Evolutionary conservation across 139 green algal species (phyloP).

Genomic region (Zygnema circumcarinatum): DNA sequence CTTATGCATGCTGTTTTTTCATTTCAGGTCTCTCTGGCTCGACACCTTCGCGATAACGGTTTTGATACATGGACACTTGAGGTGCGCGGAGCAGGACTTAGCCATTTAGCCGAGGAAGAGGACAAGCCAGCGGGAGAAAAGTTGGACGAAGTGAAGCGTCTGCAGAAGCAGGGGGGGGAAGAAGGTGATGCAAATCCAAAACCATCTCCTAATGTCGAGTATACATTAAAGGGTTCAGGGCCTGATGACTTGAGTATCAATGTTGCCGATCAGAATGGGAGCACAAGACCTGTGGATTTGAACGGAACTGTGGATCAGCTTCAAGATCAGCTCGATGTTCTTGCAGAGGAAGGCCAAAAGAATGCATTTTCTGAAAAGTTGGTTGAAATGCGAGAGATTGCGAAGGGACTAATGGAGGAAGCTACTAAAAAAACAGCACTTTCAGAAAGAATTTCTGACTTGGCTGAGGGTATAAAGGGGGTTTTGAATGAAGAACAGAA

Average conservation of each 20-base stretch:
- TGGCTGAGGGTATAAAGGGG: not conserved
- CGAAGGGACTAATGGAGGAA: not conserved
- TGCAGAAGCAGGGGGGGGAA: not conserved
- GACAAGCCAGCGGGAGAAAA: not conserved
- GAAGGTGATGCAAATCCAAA: constrained; percentile 14
- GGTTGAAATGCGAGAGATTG: not conserved
- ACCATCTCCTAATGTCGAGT: too few species aligned
- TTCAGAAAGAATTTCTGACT: constrained; percentile 1
- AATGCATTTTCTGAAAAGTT: not conserved
- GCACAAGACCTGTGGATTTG: not conserved
- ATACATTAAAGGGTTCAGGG: not conserved
- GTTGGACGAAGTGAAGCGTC: not conserved
- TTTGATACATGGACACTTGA: constrained; percentile 63
- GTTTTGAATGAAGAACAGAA: not conserved
- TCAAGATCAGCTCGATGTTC: not conserved
- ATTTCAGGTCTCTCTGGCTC: constrained; percentile 56
- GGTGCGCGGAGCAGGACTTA: constrained; percentile 54
- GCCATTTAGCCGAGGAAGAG: constrained; percentile 26
- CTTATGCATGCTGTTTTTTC: not conserved
- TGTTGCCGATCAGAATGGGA: not conserved
- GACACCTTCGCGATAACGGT: constrained; percentile 41
- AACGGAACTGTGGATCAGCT: constrained; percentile 13
- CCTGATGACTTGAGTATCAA: not conserved
- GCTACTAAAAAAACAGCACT: not conserved
- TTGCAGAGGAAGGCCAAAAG: not conserved